Evolutionary conservation across 805 yeast species (phyloP).

Genomic region (Candida gorgasii): DNA sequence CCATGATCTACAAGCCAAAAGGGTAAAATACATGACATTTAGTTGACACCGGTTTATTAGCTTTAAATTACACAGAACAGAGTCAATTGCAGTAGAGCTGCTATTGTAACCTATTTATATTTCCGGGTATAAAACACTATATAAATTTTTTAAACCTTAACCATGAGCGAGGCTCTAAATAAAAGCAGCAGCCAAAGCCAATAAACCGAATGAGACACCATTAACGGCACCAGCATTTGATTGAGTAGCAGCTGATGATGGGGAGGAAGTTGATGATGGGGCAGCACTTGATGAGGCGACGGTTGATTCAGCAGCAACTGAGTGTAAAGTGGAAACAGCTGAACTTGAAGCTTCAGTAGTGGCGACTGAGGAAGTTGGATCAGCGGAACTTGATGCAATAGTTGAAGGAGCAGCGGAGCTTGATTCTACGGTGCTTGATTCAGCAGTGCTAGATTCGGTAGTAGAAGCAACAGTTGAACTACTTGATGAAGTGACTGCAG

Average conservation of each 20-base stretch:
- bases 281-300: not conserved
- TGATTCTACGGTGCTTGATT: not conserved
- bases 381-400: slow-evolving; percentile 16
- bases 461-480: not conserved
- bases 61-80: too few relatives aligned
- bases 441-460: not conserved
- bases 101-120: slow-evolving; percentile 9
- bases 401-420: slow-evolving; percentile 16
- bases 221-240: slow-evolving; percentile 28
- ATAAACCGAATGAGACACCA: slow-evolving; percentile 35
- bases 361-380: slow-evolving; percentile 9
- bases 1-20: too few relatives aligned
- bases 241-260: slow-evolving; percentile 23
- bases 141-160: not conserved
- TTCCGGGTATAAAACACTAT: slow-evolving; percentile 9
- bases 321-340: slow-evolving; percentile 19
- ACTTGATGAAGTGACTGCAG: too few relatives aligned
- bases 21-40: too few relatives aligned
- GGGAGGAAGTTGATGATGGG: slow-evolving; percentile 20
- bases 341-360: slow-evolving; percentile 11
- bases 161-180: slow-evolving; percentile 24
- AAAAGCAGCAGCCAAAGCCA: slow-evolving; percentile 43
- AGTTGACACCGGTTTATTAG: too few relatives aligned
- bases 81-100: too few relatives aligned
- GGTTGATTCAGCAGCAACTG: slow-evolving; percentile 9